Base-by-base conservation (phyloP, 2,329 filamentous ascomycete genomes). In the Pseudopithomyces maydicus region DNA sequence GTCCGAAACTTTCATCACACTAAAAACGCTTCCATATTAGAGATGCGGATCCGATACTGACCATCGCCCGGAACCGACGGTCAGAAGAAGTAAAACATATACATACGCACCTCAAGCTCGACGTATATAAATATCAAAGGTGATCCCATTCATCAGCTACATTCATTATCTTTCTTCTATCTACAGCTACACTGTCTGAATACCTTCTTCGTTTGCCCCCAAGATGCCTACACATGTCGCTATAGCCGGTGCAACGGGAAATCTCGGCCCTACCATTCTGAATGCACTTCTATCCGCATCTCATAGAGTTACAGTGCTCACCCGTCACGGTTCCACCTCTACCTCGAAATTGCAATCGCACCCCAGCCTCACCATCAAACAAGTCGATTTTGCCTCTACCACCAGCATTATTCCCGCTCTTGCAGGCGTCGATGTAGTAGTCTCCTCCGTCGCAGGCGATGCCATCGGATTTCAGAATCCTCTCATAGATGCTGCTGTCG, bases 401-500 rank as follows among this genome's bases (percentile, higher is more conserved):
- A 10, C 32, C 1, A 53, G 47, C 32, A 43, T 77, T 14, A 61
- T 56, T 4, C 42, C 62, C 2, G 73, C 68, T 0, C 57, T 78
- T 2, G 17, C 62, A 39, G 74, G 69, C 15, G 59, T 63, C 19
- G 66, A 76, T 38, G 75, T 73, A n/a, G 63, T 77, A 32, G 55
- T 78, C 44, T 71, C 69, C 8, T 36, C 45, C 33, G 45, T 60
- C 29, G 47, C 58, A 36, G 54, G 55, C 19, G 23, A 32, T 14
- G 63, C 63, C 22, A 50, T 75, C n/a, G 62, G 55, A 32, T 11
- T 5, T 14, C 57, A 57, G 32, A 58, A 56, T 44, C 46, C 54
- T 3, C 60, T 78, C 26, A 66, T 78, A 51, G 73, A 76, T 49
- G 75, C 74, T 15, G 64, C 74, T 22, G 64, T 76, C 33, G 61